Conservation (phyloP, 495 filamentous ascomycete species). For the Penicillium cataractarum region DNA sequence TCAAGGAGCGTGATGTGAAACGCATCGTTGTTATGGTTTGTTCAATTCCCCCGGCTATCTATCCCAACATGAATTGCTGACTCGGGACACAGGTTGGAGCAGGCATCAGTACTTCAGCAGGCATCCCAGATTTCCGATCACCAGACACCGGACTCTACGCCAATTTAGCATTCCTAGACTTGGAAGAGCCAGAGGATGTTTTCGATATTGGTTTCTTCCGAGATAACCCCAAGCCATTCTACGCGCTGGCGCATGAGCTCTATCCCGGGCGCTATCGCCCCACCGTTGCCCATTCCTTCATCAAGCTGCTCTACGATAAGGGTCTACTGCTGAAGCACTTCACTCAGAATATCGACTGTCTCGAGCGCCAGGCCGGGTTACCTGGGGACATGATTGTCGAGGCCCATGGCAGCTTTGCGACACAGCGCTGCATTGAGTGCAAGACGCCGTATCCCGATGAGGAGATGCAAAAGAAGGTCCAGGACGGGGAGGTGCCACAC, state of each 20-base stretch:
- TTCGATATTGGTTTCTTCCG: slow-evolving; percentile 91
- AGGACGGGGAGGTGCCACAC: slow-evolving; percentile 63
- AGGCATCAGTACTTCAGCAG: slow-evolving; percentile 75
- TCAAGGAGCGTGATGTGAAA: slow-evolving; percentile 66
- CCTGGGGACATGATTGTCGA: slow-evolving; percentile 82
- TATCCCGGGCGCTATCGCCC: slow-evolving; percentile 91
- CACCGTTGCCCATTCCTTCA: slow-evolving; percentile 80
- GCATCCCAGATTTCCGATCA: slow-evolving; percentile 86
- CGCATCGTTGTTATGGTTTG: slow-evolving; percentile 78
- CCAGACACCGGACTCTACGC: slow-evolving; percentile 86
- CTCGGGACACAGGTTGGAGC: slow-evolving; percentile 44
- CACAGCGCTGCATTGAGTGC: slow-evolving; percentile 90
- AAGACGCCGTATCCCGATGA: slow-evolving; percentile 68
- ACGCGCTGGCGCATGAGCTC: slow-evolving; percentile 84
- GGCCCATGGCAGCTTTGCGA: slow-evolving; percentile 93
- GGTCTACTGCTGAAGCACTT: slow-evolving; percentile 81
- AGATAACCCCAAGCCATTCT: slow-evolving; percentile 85
- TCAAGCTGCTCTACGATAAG: slow-evolving; percentile 74
- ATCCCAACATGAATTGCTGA: slow-evolving; percentile 3
- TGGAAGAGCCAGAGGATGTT: slow-evolving; percentile 75
- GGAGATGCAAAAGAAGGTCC: slow-evolving; percentile 69
- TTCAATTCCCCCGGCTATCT: neutral
- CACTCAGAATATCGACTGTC: slow-evolving; percentile 96
- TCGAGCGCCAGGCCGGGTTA: slow-evolving; percentile 87
- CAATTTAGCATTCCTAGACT: slow-evolving; percentile 80